phyloP scores from a whole-genome alignment of 2,329 filamentous ascomycete species.

The Alternaria sp. region DNA sequence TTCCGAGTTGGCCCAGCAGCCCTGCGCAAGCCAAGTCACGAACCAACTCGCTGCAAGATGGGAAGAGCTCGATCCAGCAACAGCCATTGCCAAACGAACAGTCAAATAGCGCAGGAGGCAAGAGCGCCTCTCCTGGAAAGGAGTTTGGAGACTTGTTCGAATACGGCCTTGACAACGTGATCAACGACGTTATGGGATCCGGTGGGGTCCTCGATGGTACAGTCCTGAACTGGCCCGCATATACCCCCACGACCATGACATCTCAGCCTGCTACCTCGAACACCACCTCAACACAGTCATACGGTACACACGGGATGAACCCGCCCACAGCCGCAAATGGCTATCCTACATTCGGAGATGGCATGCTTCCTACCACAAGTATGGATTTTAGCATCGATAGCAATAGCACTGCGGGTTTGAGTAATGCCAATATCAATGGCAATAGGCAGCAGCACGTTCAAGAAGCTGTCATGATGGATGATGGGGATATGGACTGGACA shows the following conservation, averaged over 20 bases:
- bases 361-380: constrained; percentile 34
- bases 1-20: constrained; percentile 35
- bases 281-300: background rate
- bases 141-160: constrained; percentile 32
- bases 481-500: constrained; percentile 57
- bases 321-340: constrained; percentile 22
- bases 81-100: constrained; percentile 3
- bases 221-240: constrained; percentile 10
- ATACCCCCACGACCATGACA: background rate
- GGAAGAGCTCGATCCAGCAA: constrained; percentile 2
- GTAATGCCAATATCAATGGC: background rate
- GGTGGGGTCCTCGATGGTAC: constrained; percentile 12
- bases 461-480: constrained; percentile 46
- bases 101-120: background rate
- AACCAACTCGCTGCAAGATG: background rate
- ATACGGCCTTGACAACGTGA: constrained; percentile 39
- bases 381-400: constrained; percentile 25
- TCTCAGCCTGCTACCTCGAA: background rate
- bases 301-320: constrained; percentile 2
- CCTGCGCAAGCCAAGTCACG: constrained; percentile 6
- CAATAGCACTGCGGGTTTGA: constrained; percentile 19
- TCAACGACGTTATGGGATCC: constrained; percentile 40
- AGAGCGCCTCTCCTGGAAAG: constrained; percentile 16
- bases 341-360: constrained; percentile 21
- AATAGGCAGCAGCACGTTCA: constrained; percentile 7